phyloP scores from a whole-genome alignment of 352 stramenopile genomes.

The Pythium diclinum region DNA sequence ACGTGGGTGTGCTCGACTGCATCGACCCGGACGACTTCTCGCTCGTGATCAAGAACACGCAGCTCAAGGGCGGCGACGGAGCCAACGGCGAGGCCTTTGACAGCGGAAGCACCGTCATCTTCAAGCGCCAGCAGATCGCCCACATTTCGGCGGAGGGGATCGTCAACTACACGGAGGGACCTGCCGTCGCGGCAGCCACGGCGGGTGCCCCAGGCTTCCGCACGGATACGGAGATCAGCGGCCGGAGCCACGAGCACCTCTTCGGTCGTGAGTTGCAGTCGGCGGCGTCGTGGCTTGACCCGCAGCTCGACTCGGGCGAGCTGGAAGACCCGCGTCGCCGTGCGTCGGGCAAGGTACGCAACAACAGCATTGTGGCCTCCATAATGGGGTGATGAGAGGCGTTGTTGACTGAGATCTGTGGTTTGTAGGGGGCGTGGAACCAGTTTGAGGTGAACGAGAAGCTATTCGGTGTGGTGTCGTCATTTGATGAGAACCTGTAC shows the following conservation, averaged over 20 bases:
- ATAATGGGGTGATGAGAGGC: neutral
- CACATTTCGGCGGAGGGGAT: constrained; percentile 58
- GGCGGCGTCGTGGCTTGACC: constrained; percentile 79
- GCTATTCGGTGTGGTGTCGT: constrained; percentile 94
- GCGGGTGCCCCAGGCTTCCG: constrained; percentile 37
- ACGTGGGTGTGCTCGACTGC: constrained; percentile 72
- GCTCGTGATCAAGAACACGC: constrained; percentile 76
- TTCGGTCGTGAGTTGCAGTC: constrained; percentile 63
- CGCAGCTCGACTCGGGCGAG: constrained; percentile 68
- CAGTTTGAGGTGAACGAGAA: constrained; percentile 97
- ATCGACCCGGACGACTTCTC: constrained; percentile 84
- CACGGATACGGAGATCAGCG: constrained; percentile 92
- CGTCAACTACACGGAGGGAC: constrained; percentile 58
- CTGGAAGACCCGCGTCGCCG: constrained; percentile 57
- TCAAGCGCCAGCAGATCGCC: constrained; percentile 61
- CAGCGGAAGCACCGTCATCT: constrained; percentile 73
- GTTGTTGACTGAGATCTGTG: neutral
- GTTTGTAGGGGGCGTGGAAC: constrained; percentile 85
- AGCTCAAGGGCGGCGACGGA: constrained; percentile 34
- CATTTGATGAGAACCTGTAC: constrained; percentile 98
- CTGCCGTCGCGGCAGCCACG: constrained; percentile 26
- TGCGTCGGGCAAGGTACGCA: constrained; percentile 34
- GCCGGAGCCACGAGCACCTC: constrained; percentile 58
- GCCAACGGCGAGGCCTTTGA: constrained; percentile 44
- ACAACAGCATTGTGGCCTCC: neutral